Conservation (phyloP, 805 yeast species). For the Wickerhamiella kurtzmanii region DNA sequence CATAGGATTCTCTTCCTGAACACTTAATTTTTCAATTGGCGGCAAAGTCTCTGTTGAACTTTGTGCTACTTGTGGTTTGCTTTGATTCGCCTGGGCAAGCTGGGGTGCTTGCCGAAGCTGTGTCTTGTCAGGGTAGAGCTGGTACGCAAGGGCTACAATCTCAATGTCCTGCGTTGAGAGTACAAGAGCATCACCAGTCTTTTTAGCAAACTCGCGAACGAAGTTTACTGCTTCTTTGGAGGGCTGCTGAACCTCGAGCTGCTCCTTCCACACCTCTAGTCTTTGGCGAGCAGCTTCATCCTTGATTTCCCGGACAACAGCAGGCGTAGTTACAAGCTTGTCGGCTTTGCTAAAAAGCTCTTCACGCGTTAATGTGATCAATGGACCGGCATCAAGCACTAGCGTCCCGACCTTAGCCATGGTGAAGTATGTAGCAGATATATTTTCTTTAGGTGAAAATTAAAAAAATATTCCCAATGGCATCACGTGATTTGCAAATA, state of each 20-base stretch:
- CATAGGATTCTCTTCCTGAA: constrained; percentile 2
- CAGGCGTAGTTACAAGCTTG: constrained; percentile 77
- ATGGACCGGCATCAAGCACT: constrained; percentile 89
- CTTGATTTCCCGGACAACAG: constrained; percentile 72
- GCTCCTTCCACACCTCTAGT: constrained; percentile 66
- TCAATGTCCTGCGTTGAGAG: constrained; percentile 85
- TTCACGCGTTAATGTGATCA: constrained; percentile 72
- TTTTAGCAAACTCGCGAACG: constrained; percentile 62
- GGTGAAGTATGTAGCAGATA: background rate
- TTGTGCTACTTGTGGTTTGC: background rate
- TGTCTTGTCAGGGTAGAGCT: constrained; percentile 31
- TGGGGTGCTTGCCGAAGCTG: constrained; percentile 12
- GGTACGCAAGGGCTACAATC: constrained; percentile 81
- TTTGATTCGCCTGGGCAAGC: background rate
- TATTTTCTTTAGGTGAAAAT: background rate
- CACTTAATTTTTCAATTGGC: constrained; percentile 1
- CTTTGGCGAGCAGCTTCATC: constrained; percentile 78
- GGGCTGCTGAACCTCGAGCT: constrained; percentile 66
- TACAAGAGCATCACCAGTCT: constrained; percentile 86
- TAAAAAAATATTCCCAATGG: background rate
- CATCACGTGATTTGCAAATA: background rate
- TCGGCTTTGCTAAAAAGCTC: constrained; percentile 57
- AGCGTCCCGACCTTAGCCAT: constrained; percentile 32
- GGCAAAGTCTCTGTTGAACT: constrained; percentile 3
- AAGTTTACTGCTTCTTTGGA: constrained; percentile 44